Evolutionary conservation across 257 asterid species (phyloP).

Genomic region (Knoxia roxburghii): DNA sequence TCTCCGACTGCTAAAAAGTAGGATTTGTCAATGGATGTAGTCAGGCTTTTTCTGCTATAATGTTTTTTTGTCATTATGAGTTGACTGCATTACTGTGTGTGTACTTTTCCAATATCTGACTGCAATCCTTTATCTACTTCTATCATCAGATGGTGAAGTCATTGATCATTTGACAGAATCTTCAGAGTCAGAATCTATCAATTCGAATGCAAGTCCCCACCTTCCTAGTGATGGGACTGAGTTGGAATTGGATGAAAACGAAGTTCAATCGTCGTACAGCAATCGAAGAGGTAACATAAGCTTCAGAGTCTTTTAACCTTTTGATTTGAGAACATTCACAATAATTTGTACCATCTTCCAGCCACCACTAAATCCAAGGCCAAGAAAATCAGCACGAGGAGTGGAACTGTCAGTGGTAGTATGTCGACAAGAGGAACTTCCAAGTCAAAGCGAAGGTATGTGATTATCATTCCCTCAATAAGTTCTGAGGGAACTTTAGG

Average conservation of each 20-base stretch:
- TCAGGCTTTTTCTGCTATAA: too few relatives aligned
- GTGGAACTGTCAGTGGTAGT: conserved; percentile 25
- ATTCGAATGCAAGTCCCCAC: conserved; percentile 35
- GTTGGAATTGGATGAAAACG: conserved; percentile 43
- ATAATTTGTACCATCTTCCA: conserved; percentile 28
- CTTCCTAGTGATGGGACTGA: conserved; percentile 55
- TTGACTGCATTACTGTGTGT: not conserved
- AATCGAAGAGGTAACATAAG: conserved; percentile 31
- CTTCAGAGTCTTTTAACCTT: conserved; percentile 3
- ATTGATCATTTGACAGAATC: conserved; percentile 29
- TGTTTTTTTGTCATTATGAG: not conserved
- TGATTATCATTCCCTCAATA: conserved; percentile 8
- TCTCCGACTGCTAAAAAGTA: not conserved
- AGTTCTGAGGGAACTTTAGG: not conserved
- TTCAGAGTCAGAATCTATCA: conserved; percentile 28
- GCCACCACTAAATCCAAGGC: conserved; percentile 48
- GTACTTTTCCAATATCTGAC: not conserved
- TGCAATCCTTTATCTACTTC: conserved; percentile 10
- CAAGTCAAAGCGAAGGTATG: conserved; percentile 46
- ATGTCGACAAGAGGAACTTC: conserved; percentile 39
- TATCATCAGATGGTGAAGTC: conserved; percentile 49
- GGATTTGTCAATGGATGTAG: not conserved
- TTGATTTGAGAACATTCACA: not conserved
- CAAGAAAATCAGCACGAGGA: conserved; percentile 36
- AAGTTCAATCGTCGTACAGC: conserved; percentile 53